Evolutionary conservation across 331 rosid species (phyloP).

Genomic region (Malus hybrid): DNA sequence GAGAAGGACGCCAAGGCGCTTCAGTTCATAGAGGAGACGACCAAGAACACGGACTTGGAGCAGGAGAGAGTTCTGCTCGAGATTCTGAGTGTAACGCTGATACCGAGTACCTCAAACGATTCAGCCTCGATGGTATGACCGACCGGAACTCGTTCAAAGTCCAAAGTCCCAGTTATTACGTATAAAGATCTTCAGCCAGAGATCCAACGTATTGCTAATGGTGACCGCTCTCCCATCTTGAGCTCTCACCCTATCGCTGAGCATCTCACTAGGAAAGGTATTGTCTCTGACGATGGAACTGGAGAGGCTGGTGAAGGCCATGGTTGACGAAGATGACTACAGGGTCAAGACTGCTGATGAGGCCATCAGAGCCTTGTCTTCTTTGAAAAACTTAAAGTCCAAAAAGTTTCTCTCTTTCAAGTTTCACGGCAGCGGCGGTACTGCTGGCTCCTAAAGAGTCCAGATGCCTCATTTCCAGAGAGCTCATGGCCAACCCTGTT

Average conservation of each 20-base stretch:
- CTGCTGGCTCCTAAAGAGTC: constrained; percentile 39
- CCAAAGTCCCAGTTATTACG: constrained; percentile 56
- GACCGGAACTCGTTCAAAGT: constrained; percentile 59
- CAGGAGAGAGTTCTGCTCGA: constrained; percentile 45
- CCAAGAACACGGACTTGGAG: constrained; percentile 41
- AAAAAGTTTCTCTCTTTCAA: constrained; percentile 7
- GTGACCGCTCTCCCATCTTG: constrained; percentile 73
- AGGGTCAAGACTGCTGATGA: constrained; percentile 22
- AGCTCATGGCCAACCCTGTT: constrained; percentile 76
- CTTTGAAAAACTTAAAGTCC: constrained; percentile 38
- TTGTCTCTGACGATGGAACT: constrained; percentile 7
- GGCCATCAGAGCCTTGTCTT: constrained; percentile 36
- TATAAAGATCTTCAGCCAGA: constrained; percentile 77
- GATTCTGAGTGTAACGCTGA: constrained; percentile 54
- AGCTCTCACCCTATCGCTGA: constrained; percentile 68
- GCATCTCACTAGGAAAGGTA: constrained; percentile 68
- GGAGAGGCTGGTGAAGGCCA: constrained; percentile 31
- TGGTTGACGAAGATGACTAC: constrained; percentile 42
- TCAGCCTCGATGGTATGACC: constrained; percentile 50
- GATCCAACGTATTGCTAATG: constrained; percentile 80
- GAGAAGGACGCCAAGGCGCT: constrained; percentile 50
- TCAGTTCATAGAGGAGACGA: constrained; percentile 59
- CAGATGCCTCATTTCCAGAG: constrained; percentile 64
- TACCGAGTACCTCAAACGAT: constrained; percentile 59
- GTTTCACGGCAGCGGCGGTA: constrained; percentile 9